A percentile compares a stretch with the other conserved stretches of the same genome.
Evolutionary conservation across 2,329 filamentous ascomycete genomes (phyloP).

Genomic region (Fusarium nelsonii): DNA sequence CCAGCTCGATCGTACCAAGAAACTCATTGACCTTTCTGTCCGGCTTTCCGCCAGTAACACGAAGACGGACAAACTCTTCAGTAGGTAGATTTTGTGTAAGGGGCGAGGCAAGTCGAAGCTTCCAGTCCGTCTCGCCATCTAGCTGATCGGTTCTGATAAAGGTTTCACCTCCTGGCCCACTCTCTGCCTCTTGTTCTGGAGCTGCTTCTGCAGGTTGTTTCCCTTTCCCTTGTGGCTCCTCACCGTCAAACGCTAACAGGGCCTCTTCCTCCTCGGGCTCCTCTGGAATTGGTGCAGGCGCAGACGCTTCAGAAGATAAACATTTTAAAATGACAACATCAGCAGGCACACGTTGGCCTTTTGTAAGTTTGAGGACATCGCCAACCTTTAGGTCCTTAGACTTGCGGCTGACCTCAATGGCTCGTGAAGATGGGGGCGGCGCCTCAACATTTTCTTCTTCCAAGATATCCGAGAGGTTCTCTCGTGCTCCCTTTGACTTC

Average conservation of each 20-base stretch:
- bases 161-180: slow-evolving; percentile 78
- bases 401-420: slow-evolving; percentile 79
- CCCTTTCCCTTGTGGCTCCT: slow-evolving; percentile 51
- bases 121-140: slow-evolving; percentile 99
- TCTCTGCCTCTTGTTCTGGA: slow-evolving; percentile 48
- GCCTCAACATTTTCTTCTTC: slow-evolving; percentile 69
- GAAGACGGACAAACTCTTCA: slow-evolving; percentile 76
- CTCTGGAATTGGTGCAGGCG: slow-evolving; percentile 49
- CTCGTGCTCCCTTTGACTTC: slow-evolving; percentile 49
- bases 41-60: slow-evolving; percentile 87
- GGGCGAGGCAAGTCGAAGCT: slow-evolving; percentile 87
- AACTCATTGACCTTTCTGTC: slow-evolving; percentile 97
- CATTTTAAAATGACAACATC: slow-evolving; percentile 95
- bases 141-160: slow-evolving; percentile 98
- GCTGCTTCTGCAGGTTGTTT: slow-evolving; percentile 52
- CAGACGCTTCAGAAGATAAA: slow-evolving; percentile 67
- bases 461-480: slow-evolving; percentile 71
- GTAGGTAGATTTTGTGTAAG: slow-evolving; percentile 83
- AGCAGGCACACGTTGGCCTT: slow-evolving; percentile 92
- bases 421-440: slow-evolving; percentile 60
- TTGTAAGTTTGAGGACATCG: slow-evolving; percentile 91
- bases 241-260: slow-evolving; percentile 58
- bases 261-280: slow-evolving; percentile 56
- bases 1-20: slow-evolving; percentile 84
- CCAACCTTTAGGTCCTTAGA: slow-evolving; percentile 92